phyloP scores from a whole-genome alignment of 805 yeast species.

The Starmera amethionina region DNA sequence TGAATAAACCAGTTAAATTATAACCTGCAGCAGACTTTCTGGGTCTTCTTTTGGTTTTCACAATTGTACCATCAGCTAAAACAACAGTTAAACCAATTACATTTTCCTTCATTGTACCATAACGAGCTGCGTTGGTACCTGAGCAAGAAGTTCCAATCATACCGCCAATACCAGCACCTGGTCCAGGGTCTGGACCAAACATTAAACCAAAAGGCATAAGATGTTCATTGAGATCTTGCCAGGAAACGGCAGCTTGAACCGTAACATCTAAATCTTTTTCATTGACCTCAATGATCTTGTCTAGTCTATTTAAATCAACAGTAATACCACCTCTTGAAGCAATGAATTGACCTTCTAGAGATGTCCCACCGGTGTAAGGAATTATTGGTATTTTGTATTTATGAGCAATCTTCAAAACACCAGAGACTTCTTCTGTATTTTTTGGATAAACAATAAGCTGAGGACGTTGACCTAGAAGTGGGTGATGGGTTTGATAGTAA shows the following conservation, averaged over 20 bases:
- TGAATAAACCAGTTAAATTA: conserved; percentile 62
- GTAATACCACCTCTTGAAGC: conserved; percentile 62
- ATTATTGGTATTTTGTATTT: conserved; percentile 56
- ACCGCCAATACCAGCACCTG: conserved; percentile 75
- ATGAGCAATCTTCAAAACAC: conserved; percentile 52
- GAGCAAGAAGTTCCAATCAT: conserved; percentile 72
- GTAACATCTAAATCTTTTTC: conserved; percentile 58
- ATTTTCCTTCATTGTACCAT: conserved; percentile 76
- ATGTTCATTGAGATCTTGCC: conserved; percentile 59
- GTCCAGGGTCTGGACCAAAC: conserved; percentile 75
- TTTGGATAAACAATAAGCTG: conserved; percentile 50
- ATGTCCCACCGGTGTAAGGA: conserved; percentile 74
- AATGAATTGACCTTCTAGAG: conserved; percentile 73
- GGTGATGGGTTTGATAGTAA: conserved; percentile 55
- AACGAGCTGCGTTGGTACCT: conserved; percentile 70
- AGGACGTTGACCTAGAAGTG: conserved; percentile 49
- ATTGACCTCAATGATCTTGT: conserved; percentile 45
- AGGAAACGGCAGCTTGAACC: conserved; percentile 73
- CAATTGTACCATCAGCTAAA: conserved; percentile 68
- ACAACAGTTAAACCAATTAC: conserved; percentile 63
- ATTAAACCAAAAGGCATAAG: conserved; percentile 39
- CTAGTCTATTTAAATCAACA: conserved; percentile 53
- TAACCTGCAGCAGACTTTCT: conserved; percentile 75
- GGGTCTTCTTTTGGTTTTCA: conserved; percentile 68
- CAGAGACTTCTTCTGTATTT: conserved; percentile 56